Base-by-base conservation (phyloP, 768 basidiomycete species). In the Kwoniella shandongensis region DNA sequence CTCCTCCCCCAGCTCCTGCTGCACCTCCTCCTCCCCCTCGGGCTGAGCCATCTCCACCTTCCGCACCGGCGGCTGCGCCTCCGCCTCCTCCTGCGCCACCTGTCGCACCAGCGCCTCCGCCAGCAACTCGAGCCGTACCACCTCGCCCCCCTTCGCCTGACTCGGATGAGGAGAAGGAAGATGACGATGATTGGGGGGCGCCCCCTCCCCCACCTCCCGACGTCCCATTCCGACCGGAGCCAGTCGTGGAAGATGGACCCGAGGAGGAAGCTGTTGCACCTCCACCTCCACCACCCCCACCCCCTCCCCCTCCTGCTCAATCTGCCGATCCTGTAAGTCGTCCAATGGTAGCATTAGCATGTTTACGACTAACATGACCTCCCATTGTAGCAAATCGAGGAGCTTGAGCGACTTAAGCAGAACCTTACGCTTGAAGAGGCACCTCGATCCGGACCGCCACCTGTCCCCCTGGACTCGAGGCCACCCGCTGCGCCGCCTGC, bases 211-310 rank as follows among this genome's bases (percentile, higher is more conserved):
- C 79, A 3, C 74, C 78, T 3, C 76, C 77, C 1, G 73, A 78
- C 3, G 78, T 76, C 0, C 81, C 83, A 0, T 81, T 83, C 61
- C 56, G 67, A 0, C 82, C 81, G 0, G 80, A 57, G 5, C 67
- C 68, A 2, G 67, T 75, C 12, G 54, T 48, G 1, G 69, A 64
- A 17, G 59, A 62, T 25, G 63, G 36, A 47, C 55, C 60, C 27
- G 36, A 42, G 44, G 65, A 64, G n/a, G 55, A 46, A 27, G 55
- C 67, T 40, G 61, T 63, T 5, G 47, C 74, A 27, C 63, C 72
- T 32, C 66, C 77, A 30, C 66, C 73, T 6, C 72, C 73, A 1
- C 73, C 78, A 0, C 77, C 62, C 11, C 74, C 61, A 0, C 75
- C 69, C 38, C 69, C 69, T 30, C 58, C 72, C 29, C 67, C 66